Evolutionary conservation across 2,329 filamentous ascomycete genomes (phyloP), one percentile per base, ranked within the genome.

Genomic region (Drechslera avenae): DNA sequence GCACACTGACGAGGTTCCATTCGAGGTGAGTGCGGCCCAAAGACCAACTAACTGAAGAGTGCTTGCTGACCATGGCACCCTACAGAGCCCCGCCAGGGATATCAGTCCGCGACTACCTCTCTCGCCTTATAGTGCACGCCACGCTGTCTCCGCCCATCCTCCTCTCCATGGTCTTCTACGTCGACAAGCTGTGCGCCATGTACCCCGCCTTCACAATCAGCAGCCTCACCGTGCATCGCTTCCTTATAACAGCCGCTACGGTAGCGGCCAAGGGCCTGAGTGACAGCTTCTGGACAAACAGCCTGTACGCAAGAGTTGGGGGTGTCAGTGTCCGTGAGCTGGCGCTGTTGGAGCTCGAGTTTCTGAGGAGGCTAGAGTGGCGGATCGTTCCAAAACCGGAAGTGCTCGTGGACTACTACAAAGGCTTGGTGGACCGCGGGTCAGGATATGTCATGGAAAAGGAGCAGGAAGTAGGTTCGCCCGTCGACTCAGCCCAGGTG

Each of bases 131-230:
- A 18, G 91, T 91, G 52, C 94, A 99, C 72, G 94, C 94, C 19
- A 97, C 93, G 0, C 81, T 99, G 3, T 91, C 91, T 5, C 92
- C 94, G 10, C 93, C 94, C 0, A 88, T 99, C 42, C 81, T 99
- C n/a, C 84, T 99, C 30, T 94, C 92, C 63, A 97, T 99, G 91
- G 94, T 99, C 50, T 99, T 95, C 71, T 99, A 97, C 68, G 97
- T 99, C 66, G 94, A 99, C 76, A 87, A 91, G 26, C 82, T 99
- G 17, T 99, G 93, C 74, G 87, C 90, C 9, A 80, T 96, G 52
- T 99, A 97, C 71, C 89, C 90, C 3, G 89, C 93, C 39, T 99
- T 99, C 73, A 97, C 92, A 21, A 95, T 99, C 63, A 96, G 92
- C 71, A 96, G 91, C 39, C 81, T 99, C 16, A 99, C 94, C 0